These are phyloP conservation scores for Pleurotus pulmonarius DNA, from an alignment of 768 basidiomycete genomes.

Conservation along the genomic window DNA sequence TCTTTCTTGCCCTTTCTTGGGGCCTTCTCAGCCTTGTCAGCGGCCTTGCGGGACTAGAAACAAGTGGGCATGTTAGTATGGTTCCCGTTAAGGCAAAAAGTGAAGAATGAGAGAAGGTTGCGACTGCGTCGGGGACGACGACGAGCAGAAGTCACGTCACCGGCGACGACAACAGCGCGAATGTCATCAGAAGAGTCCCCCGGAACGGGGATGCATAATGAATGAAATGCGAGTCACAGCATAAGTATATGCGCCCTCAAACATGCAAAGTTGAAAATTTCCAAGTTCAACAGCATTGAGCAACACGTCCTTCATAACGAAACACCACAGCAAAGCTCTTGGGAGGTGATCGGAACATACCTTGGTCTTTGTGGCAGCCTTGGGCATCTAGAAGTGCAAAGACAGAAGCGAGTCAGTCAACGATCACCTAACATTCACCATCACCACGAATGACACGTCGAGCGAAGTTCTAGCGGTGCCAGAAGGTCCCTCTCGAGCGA, in stretches of 20 bases:
- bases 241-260: conserved; percentile 4
- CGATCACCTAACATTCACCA: not conserved
- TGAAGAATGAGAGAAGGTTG: conserved; percentile 8
- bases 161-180: not conserved
- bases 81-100: too few species aligned
- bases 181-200: not conserved
- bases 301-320: not conserved
- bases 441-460: conserved; percentile 6
- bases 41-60: conserved; percentile 62
- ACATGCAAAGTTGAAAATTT: not conserved
- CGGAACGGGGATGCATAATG: too few species aligned
- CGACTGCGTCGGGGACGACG: conserved; percentile 10
- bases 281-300: conserved; percentile 1
- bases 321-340: conserved; percentile 11
- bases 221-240: too few species aligned
- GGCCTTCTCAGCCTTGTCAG: conserved; percentile 65
- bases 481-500: not conserved
- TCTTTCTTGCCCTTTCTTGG: conserved; percentile 68
- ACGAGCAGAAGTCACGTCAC: conserved; percentile 1
- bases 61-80: conserved; percentile 10
- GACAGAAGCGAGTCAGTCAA: conserved; percentile 8
- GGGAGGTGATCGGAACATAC: conserved; percentile 33
- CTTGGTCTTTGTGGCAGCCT: conserved; percentile 68
- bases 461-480: not conserved
- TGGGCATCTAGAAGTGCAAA: conserved; percentile 60